These are phyloP conservation scores for Citrus trifoliata DNA, from an alignment of 345 rosid species.

Conservation along the genomic window DNA sequence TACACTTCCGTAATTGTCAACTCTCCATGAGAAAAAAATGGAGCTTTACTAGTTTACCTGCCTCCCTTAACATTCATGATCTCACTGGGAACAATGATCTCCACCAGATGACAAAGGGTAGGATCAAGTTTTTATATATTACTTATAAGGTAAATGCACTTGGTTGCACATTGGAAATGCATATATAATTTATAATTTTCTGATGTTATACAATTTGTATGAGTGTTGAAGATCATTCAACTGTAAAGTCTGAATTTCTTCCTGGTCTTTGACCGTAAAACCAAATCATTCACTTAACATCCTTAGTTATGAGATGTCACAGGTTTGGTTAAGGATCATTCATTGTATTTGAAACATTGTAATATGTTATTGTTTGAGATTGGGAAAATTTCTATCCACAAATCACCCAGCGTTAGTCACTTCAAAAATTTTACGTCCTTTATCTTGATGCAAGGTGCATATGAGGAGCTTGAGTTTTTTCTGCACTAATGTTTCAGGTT, in stretches of 20 bases:
- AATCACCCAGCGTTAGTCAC: neutral
- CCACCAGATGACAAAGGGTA: constrained; percentile 8
- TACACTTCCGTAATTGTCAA: constrained; percentile 25
- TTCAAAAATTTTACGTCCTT: neutral
- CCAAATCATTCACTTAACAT: neutral
- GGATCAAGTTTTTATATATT: neutral
- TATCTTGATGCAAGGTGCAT: neutral
- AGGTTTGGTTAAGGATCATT: neutral
- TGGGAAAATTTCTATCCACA: neutral
- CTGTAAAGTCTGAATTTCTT: neutral
- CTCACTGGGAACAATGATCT: constrained; percentile 11
- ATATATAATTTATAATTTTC: neutral
- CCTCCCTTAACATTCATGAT: constrained; percentile 1
- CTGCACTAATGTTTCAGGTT: constrained; percentile 37
- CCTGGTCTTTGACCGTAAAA: neutral
- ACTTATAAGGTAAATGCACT: neutral
- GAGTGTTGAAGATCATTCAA: neutral
- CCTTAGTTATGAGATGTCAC: neutral
- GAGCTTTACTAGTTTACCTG: constrained; percentile 22
- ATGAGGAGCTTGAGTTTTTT: constrained; percentile 8
- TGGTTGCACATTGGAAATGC: neutral
- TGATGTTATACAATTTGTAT: neutral
- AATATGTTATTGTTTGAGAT: neutral
- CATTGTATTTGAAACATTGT: neutral
- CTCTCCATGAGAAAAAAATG: constrained; percentile 11